Evolutionary conservation across 2,329 filamentous ascomycete genomes (phyloP).

Genomic region (Talaromyces sp.): DNA sequence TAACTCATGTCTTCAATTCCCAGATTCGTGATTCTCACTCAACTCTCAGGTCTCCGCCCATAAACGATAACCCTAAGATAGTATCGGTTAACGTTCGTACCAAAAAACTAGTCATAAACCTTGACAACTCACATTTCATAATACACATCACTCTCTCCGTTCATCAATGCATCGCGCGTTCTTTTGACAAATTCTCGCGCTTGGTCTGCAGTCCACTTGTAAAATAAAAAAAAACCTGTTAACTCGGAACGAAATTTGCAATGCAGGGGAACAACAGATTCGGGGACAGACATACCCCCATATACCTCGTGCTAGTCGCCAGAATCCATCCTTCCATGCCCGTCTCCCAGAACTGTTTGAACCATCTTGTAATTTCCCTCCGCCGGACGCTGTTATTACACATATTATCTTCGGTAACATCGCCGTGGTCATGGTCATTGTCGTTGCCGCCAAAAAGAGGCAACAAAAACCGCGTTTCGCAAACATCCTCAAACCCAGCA

Average conservation of each 20-base stretch:
- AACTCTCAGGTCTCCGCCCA: constrained; percentile 8
- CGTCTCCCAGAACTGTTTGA: constrained; percentile 21
- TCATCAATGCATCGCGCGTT: constrained; percentile 16
- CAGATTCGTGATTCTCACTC: neutral
- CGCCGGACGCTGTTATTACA: constrained; percentile 3
- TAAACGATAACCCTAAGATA: constrained; percentile 9
- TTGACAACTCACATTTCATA: constrained; percentile 17
- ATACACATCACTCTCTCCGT: constrained; percentile 17
- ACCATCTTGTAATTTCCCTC: constrained; percentile 20
- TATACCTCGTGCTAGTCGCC: constrained; percentile 20
- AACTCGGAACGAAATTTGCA: neutral
- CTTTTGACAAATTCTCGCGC: constrained; percentile 20
- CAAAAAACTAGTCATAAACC: neutral
- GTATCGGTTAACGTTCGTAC: neutral
- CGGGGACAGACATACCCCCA: constrained; percentile 17
- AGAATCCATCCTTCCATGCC: constrained; percentile 28
- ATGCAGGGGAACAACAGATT: neutral
- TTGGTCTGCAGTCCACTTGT: constrained; percentile 24
- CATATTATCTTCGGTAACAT: constrained; percentile 8
- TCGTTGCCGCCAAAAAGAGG: constrained; percentile 11
- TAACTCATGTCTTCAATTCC: too few species aligned
- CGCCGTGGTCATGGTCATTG: too few species aligned
- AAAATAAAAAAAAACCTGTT: neutral
- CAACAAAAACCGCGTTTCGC: constrained; percentile 21
- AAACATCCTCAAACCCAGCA: constrained; percentile 23